phyloP scores from a whole-genome alignment of 306 rosid genomes.

The Quercus agrifolia region DNA sequence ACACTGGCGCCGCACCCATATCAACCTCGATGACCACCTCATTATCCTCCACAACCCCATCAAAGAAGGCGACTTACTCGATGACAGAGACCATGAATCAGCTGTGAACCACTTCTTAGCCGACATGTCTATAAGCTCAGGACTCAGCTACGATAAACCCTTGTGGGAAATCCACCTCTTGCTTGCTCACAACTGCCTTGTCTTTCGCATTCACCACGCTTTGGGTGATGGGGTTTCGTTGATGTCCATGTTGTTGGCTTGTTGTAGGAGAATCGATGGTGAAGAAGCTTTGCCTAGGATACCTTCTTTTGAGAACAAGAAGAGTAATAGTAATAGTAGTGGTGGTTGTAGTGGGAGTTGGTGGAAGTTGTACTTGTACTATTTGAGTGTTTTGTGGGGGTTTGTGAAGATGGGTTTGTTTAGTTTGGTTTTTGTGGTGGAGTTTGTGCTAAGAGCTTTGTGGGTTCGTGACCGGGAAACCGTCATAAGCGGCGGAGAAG shows the following conservation, averaged over 20 bases:
- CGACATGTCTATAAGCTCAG: conserved; percentile 32
- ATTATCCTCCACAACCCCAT: conserved; percentile 22
- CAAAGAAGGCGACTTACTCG: not conserved
- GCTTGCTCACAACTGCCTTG: conserved; percentile 45
- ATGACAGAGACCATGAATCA: conserved; percentile 17
- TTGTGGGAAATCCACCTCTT: conserved; percentile 84
- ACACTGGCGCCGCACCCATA: conserved; percentile 65
- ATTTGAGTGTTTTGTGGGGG: conserved; percentile 12
- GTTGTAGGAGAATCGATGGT: conserved; percentile 45
- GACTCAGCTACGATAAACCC: conserved; percentile 56
- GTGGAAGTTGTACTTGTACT: not conserved
- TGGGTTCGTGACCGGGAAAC: conserved; percentile 66
- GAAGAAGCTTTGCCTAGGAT: conserved; percentile 37
- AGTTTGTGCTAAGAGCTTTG: conserved; percentile 37
- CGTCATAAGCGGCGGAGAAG: conserved; percentile 61
- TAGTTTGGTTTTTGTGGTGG: conserved; percentile 40
- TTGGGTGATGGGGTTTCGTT: conserved; percentile 85
- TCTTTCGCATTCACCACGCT: conserved; percentile 72
- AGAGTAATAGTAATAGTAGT: not conserved
- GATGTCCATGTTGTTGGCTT: conserved; percentile 67
- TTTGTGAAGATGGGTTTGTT: conserved; percentile 29
- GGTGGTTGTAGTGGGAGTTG: not conserved
- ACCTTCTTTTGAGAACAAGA: not conserved
- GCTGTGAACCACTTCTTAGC: conserved; percentile 57
- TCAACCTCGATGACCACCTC: conserved; percentile 54